Base-by-base conservation (phyloP, 179 eudicot genomes). In the Vitellaria paradoxa region DNA sequence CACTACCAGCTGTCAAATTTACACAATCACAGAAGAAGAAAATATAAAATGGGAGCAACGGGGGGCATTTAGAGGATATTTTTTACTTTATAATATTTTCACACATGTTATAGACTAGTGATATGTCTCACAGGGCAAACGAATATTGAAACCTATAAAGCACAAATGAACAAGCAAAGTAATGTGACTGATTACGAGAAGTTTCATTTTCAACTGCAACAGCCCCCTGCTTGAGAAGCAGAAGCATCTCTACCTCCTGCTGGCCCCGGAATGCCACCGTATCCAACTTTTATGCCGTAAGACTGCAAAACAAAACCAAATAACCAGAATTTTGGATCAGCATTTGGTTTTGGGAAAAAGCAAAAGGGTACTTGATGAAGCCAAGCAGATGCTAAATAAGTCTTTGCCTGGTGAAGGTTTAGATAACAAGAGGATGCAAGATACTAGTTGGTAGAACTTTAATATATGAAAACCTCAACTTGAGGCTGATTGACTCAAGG, bases 271-370 rank as follows among this genome's bases (percentile, higher is more conserved):
- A 85, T 73, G 69, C 94, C 92, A 7, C 90, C 89, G 68, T 87
- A 88, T 83, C 94, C 92, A 64, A 90, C 88, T 83, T 90, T 90
- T 57, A 90, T 90, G 37, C 94, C 92, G 23, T 85, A 76, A 17
- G 92, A 90, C 94, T 90, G 91, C 84, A 76, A 67, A 74, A 77
- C 11, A 45, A 46, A 49, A 53, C 11, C 17, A 47, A 74, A 70
- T 37, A 68, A 42, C 50, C 6, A 67, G 45, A 65, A 17, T 24
- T 64, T 67, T 40, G 62, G 77, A 7, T 45, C 59, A 13, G 20
- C 15, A 18, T 61, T 9, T 24, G 46, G n/a, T 60, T 50, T 30
- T 3, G 42, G 2, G 4, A 10, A 52, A 9, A 10, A 52, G 10
- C 15, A 52, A 9, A 52, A 10, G 10, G 3, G 56, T 52, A 9